These are phyloP conservation scores for Ramicandelaber brevisporus DNA, from an alignment of 192 early-diverging fungal species.

Conservation along the genomic window DNA sequence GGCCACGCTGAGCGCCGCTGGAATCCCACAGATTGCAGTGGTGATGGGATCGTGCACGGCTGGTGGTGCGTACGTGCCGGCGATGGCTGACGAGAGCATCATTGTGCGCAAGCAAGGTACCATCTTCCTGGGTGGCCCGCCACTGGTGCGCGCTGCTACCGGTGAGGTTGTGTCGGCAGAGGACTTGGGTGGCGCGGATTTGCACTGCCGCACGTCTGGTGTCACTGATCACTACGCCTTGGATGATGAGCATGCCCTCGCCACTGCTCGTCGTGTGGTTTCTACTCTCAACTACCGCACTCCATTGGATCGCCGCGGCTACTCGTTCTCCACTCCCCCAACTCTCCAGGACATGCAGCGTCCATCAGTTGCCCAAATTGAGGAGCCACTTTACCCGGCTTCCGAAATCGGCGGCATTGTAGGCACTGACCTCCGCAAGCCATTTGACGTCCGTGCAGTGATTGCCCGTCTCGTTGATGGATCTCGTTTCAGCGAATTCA, in stretches of 20 bases:
- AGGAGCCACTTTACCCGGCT: slow-evolving; percentile 56
- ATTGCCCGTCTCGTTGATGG: slow-evolving; percentile 91
- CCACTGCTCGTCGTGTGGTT: slow-evolving; percentile 57
- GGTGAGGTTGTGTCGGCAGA: slow-evolving; percentile 84
- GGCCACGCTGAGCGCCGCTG: slow-evolving; percentile 38
- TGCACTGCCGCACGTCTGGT: slow-evolving; percentile 82
- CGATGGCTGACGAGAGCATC: slow-evolving; percentile 94
- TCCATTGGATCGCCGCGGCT: too few relatives aligned
- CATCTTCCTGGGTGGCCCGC: slow-evolving; percentile 89
- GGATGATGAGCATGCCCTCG: slow-evolving; percentile 70
- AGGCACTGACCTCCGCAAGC: slow-evolving; percentile 65
- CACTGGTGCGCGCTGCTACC: slow-evolving; percentile 86
- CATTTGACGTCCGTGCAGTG: slow-evolving; percentile 76
- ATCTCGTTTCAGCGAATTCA: slow-evolving; percentile 76
- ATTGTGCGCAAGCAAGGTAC: slow-evolving; percentile 90
- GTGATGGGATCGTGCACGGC: slow-evolving; percentile 95
- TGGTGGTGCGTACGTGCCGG: slow-evolving; percentile 90
- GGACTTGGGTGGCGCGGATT: slow-evolving; percentile 82
- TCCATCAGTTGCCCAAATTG: too few relatives aligned
- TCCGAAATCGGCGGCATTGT: slow-evolving; percentile 84
- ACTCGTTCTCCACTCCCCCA: slow-evolving; percentile 1
- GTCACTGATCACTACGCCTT: slow-evolving; percentile 85
- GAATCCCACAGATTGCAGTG: slow-evolving; percentile 91
- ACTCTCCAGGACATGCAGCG: slow-evolving; percentile 15
- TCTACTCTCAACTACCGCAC: slow-evolving; percentile 66